These are phyloP conservation scores for Ormosia semicastrata DNA, from an alignment of 306 rosid species.

Conservation along the genomic window DNA sequence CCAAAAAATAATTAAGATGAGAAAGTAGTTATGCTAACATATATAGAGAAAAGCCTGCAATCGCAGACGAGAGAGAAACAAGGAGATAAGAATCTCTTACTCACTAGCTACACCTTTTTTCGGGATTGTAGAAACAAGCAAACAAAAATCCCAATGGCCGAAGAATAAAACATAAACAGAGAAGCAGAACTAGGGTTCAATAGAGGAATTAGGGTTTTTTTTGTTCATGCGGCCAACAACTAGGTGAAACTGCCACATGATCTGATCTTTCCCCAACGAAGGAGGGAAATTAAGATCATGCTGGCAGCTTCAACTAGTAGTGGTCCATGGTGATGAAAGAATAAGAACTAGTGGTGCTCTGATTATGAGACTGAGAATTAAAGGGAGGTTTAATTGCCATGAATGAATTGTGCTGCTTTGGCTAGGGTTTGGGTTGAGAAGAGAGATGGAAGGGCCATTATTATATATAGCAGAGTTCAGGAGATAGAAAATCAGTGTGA, in stretches of 20 bases:
- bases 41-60: neutral
- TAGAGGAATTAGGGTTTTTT: conserved; percentile 20
- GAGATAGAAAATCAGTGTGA: neutral
- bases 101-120: neutral
- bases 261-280: conserved; percentile 56
- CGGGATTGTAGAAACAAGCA: neutral
- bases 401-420: neutral
- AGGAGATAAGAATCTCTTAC: neutral
- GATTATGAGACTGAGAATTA: neutral
- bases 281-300: conserved; percentile 83
- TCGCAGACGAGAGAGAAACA: neutral
- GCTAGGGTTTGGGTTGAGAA: conserved; percentile 55
- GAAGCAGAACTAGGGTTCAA: conserved; percentile 6
- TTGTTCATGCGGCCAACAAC: conserved; percentile 47
- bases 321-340: conserved; percentile 39
- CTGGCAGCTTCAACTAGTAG: conserved; percentile 98
- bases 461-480: conserved; percentile 41
- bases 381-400: neutral
- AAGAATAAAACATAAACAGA: neutral
- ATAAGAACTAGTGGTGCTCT: neutral
- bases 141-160: neutral
- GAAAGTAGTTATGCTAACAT: neutral
- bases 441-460: conserved; percentile 27
- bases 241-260: conserved; percentile 88
- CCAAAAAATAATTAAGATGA: neutral